These are phyloP conservation scores for Tuber brumale DNA, from an alignment of 495 filamentous ascomycete genomes.

Conservation along the genomic window DNA sequence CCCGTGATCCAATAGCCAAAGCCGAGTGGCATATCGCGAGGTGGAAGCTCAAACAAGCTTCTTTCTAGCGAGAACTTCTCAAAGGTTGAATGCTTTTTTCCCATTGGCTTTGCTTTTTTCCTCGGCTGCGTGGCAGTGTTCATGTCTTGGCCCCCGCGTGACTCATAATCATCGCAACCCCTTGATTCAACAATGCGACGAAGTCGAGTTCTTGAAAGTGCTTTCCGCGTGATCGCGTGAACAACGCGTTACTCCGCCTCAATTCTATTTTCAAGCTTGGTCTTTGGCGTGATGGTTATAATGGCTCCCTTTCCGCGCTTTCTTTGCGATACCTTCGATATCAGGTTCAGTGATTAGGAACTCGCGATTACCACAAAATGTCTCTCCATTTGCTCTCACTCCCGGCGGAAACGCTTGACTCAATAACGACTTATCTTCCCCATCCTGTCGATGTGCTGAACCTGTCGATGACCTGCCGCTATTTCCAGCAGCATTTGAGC, in stretches of 20 bases:
- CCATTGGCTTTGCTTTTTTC: background rate
- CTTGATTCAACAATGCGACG: background rate
- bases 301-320: background rate
- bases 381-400: background rate
- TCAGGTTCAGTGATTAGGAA: background rate
- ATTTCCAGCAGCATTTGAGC: background rate
- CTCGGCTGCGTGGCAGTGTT: background rate
- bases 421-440: background rate
- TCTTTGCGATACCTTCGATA: background rate
- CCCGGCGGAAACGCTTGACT: constrained; percentile 1
- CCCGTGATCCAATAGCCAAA: background rate
- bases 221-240: background rate
- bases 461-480: background rate
- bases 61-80: background rate
- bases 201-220: background rate
- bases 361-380: background rate
- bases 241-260: constrained; percentile 1
- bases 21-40: background rate
- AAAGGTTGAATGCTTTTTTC: background rate
- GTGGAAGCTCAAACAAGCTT: background rate
- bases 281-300: background rate
- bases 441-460: background rate
- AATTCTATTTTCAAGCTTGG: background rate
- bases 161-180: background rate
- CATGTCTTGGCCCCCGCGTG: background rate